Evolutionary conservation across 805 yeast genomes (phyloP).

Genomic region (Hanseniaspora valbyensis): DNA sequence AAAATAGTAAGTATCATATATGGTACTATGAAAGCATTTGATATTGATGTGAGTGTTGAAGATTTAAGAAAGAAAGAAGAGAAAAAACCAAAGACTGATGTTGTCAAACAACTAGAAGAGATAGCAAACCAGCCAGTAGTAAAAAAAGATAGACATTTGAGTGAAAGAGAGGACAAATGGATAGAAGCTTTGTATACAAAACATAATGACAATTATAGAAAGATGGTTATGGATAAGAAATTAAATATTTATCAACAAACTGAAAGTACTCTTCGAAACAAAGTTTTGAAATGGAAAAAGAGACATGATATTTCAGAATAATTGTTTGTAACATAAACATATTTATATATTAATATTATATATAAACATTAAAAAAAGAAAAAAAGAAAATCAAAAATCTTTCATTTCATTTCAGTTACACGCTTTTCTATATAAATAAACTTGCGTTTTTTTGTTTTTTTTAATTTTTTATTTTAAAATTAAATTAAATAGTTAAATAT

Average conservation of each 20-base stretch:
- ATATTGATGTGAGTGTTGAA: conserved; percentile 29
- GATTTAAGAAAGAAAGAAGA: conserved; percentile 23
- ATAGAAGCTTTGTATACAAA: conserved; percentile 49
- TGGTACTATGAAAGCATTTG: conserved; percentile 45
- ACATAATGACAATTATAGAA: conserved; percentile 77
- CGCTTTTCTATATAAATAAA: no score
- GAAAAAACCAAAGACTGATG: conserved; percentile 35
- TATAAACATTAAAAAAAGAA: no score
- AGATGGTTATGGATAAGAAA: conserved; percentile 87
- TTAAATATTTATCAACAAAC: conserved; percentile 73
- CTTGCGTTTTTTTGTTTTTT: background rate
- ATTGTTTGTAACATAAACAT: no score
- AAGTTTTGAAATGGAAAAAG: conserved; percentile 62
- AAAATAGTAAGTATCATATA: conserved; percentile 56
- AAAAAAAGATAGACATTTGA: conserved; percentile 43
- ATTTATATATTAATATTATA: no score
- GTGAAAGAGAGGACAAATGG: conserved; percentile 72
- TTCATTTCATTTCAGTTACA: no score
- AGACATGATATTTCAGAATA: conserved; percentile 26
- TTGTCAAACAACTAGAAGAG: conserved; percentile 59
- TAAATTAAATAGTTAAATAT: background rate
- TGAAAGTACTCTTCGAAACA: conserved; percentile 68
- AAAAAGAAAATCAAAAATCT: no score
- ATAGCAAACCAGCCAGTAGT: conserved; percentile 36
- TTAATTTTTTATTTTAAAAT: background rate